phyloP scores from a whole-genome alignment of 2,329 filamentous ascomycete genomes.

The Hypoxylon rubiginosum region DNA sequence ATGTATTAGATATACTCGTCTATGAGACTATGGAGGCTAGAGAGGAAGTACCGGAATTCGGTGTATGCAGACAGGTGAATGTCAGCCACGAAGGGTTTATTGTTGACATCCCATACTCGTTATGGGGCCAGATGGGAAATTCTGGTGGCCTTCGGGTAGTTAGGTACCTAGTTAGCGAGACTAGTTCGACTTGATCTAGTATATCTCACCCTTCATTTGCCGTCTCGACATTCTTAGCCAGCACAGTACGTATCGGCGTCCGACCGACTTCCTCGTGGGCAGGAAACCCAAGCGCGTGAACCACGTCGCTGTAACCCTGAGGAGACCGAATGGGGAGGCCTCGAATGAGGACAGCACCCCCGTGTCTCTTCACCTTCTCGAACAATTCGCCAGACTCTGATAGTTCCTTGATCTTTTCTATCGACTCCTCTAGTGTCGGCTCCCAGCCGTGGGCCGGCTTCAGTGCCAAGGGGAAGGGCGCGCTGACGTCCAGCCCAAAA shows the following conservation, averaged over 20 bases:
- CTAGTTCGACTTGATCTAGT: neutral
- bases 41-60: conserved; percentile 39
- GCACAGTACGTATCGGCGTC: conserved; percentile 51
- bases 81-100: conserved; percentile 55
- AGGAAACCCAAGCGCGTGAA: conserved; percentile 54
- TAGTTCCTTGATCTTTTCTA: conserved; percentile 33
- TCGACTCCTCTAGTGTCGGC: conserved; percentile 26
- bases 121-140: conserved; percentile 57
- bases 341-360: conserved; percentile 53
- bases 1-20: neutral
- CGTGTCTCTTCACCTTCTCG: conserved; percentile 48
- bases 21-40: neutral
- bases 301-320: conserved; percentile 53
- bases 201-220: conserved; percentile 53
- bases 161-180: neutral
- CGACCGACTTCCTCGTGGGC: conserved; percentile 54
- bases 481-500: conserved; percentile 43
- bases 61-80: conserved; percentile 47
- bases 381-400: conserved; percentile 47
- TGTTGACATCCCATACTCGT: conserved; percentile 56
- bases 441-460: conserved; percentile 18
- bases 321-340: conserved; percentile 51
- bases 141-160: conserved; percentile 49
- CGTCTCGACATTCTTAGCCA: conserved; percentile 55
- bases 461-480: conserved; percentile 46